phyloP scores from a whole-genome alignment of 2,329 filamentous ascomycete genomes.

The Dothideomycetes sp. region DNA sequence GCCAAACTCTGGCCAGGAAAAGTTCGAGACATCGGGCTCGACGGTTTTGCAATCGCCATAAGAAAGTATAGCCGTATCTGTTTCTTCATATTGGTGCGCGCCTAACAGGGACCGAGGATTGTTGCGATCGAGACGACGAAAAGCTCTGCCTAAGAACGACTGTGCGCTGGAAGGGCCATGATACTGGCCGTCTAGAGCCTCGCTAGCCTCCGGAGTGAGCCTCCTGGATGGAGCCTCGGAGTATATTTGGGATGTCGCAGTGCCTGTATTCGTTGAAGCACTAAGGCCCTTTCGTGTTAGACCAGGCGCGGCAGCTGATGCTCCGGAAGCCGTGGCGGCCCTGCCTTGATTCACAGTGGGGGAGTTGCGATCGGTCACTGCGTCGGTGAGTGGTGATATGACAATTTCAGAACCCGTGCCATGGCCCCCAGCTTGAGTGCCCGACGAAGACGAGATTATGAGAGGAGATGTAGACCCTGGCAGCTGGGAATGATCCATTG shows the following conservation, averaged over 20 bases:
- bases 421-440: too few relatives aligned
- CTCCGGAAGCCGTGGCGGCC: too few relatives aligned
- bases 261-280: too few relatives aligned
- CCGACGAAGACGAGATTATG: too few relatives aligned
- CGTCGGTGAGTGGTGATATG: too few relatives aligned
- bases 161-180: conserved; percentile 2
- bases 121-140: background rate
- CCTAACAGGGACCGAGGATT: background rate
- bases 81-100: background rate
- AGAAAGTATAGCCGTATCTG: conserved; percentile 32
- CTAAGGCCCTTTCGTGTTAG: too few relatives aligned
- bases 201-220: background rate
- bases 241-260: background rate
- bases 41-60: conserved; percentile 40
- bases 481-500: too few relatives aligned
- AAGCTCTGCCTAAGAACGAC: conserved; percentile 1
- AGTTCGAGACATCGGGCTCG: conserved; percentile 32
- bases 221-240: background rate
- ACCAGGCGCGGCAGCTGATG: too few relatives aligned
- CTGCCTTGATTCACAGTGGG: too few relatives aligned
- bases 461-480: too few relatives aligned
- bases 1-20: conserved; percentile 26
- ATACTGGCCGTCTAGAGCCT: background rate
- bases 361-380: too few relatives aligned
- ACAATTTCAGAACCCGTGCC: too few relatives aligned